Base-by-base conservation (phyloP, 1,284 basidiomycete species). In the Rhodotorula sp. region DNA sequence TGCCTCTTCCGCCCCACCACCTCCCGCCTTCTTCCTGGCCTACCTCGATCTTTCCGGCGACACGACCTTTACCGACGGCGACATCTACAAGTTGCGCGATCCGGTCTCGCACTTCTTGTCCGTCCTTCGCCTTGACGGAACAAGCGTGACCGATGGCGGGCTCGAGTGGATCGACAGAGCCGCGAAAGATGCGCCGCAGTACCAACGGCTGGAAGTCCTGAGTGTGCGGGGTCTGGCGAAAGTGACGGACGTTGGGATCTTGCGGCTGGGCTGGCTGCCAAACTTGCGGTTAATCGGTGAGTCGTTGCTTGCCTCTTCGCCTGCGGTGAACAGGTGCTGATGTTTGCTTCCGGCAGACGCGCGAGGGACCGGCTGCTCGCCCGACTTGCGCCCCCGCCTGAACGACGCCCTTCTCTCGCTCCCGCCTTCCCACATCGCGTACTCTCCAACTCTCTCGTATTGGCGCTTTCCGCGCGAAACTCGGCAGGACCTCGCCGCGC, bases 1-100 rank as follows among this genome's bases (percentile, higher is more conserved):
- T 9, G n/a, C 22, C 44, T 56, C 46, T 47, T 53, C 50, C 56
- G n/a, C 26, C 22, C 55, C 55, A n/a, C 11, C 37, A 6, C 30
- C 53, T 22, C 71, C 68, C 9, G 26, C 65, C 1, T 69, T 67
- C 62, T 72, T 69, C 57, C 68, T 72, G 48, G 59, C 71, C 28
- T 60, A 40, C 24, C 65, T 72, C 59, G 71, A 72, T 53, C 62
- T 72, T 13, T 30, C 62, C 2, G 54, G 58, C 47, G 60, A 67
- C 24, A 16, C 48, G 3, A 26, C 55, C 18, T 72, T 69, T 46
- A 31, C 46, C 28, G 71, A 72, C 37, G 16, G n/a, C 7, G 68
- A 72, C 57, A 37, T 72, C 28, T 62, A 55, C 62, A 62, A 62
- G 44, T 62, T 72, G 2, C 62, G 59, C 13, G 48, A 70, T 37